A percentile compares a stretch with the other conserved stretches of the same genome.
These are phyloP conservation scores for Cryptococcus amylolentus DNA, from an alignment of 1,284 basidiomycete species.

Conservation along the genomic window DNA sequence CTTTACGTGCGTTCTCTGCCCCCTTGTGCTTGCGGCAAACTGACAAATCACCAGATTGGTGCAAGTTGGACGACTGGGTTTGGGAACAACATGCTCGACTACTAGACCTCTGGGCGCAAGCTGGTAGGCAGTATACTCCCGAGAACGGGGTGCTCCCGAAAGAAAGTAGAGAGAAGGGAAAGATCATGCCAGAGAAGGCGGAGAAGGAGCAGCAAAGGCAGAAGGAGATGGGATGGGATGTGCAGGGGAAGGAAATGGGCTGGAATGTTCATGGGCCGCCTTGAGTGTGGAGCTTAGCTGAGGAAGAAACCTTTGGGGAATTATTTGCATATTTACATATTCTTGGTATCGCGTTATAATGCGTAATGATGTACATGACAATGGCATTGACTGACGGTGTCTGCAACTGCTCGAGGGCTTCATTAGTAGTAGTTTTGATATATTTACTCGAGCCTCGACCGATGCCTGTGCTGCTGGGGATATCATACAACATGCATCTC, in stretches of 20 bases:
- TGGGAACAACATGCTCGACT: conserved; percentile 36
- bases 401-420: not conserved
- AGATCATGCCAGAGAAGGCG: conserved; percentile 33
- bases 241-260: conserved; percentile 23
- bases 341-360: not conserved
- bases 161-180: conserved; percentile 37
- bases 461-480: not conserved
- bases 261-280: not conserved
- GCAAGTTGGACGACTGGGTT: conserved; percentile 48
- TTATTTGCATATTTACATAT: not conserved
- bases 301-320: not conserved
- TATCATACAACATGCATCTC: conserved; percentile 7
- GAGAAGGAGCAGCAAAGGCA: conserved; percentile 44
- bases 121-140: conserved; percentile 33
- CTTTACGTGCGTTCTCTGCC: conserved; percentile 42
- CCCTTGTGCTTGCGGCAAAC: not conserved
- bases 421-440: too few relatives aligned
- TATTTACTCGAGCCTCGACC: not conserved
- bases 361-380: not conserved
- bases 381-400: not conserved
- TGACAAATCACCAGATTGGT: conserved; percentile 35
- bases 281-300: not conserved
- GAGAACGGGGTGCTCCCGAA: conserved; percentile 38
- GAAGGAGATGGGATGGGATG: conserved; percentile 49
- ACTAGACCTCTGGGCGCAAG: conserved; percentile 36